phyloP scores from a whole-genome alignment of 805 yeast genomes.

The Naumovozyma baii region DNA sequence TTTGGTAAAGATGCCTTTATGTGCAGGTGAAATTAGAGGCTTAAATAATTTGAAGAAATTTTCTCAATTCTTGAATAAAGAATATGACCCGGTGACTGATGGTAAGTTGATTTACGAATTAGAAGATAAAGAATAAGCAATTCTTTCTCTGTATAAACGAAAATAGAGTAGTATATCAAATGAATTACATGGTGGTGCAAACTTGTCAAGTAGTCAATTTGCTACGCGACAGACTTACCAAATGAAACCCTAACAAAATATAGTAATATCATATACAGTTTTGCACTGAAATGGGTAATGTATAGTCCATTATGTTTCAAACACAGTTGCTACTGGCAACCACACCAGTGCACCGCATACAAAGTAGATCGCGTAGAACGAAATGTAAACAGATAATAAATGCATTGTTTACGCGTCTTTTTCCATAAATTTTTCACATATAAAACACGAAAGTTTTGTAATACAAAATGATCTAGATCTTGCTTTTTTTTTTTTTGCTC shows the following conservation, averaged over 20 bases:
- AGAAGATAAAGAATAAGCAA: constrained; percentile 22
- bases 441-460: neutral
- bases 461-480: neutral
- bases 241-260: too few relatives aligned
- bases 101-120: constrained; percentile 29
- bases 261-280: too few relatives aligned
- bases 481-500: neutral
- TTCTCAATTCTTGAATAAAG: constrained; percentile 68
- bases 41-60: constrained; percentile 74
- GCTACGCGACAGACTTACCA: too few relatives aligned
- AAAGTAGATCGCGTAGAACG: neutral
- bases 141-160: too few relatives aligned
- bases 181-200: too few relatives aligned
- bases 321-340: neutral
- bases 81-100: constrained; percentile 63
- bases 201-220: too few relatives aligned
- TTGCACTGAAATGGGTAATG: too few relatives aligned
- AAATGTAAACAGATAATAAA: constrained; percentile 1
- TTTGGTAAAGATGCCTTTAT: constrained; percentile 86
- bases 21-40: constrained; percentile 94
- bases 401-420: constrained; percentile 1
- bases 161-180: too few relatives aligned
- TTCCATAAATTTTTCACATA: neutral
- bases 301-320: too few relatives aligned
- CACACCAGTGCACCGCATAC: too few relatives aligned